phyloP scores from a whole-genome alignment of 192 early-diverging fungal genomes.

The Coemansia sp. region DNA sequence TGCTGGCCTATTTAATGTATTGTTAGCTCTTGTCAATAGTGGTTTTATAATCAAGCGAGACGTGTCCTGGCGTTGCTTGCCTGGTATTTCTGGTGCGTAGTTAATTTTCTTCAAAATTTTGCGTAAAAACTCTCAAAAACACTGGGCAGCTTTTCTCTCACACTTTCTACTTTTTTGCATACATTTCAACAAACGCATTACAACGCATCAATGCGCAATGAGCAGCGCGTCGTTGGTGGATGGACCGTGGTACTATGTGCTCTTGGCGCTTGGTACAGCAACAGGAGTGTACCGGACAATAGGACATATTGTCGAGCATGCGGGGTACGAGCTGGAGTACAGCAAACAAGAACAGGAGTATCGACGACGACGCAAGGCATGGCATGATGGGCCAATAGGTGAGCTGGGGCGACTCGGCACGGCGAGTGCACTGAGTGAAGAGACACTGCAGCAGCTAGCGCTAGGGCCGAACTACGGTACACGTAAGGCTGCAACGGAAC shows the following conservation, averaged over 20 bases:
- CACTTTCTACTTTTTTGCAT: background rate
- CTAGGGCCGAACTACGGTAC: constrained; percentile 14
- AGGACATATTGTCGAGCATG: constrained; percentile 30
- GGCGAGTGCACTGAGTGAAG: constrained; percentile 2
- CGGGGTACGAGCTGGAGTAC: constrained; percentile 24
- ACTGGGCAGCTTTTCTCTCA: background rate
- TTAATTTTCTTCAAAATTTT: background rate
- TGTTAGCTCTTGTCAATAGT: background rate
- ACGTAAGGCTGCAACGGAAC: constrained; percentile 24
- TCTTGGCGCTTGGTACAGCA: background rate
- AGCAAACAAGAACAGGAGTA: background rate
- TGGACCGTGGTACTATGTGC: background rate
- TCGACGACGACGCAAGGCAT: constrained; percentile 19
- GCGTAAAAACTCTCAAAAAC: background rate
- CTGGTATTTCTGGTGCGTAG: background rate
- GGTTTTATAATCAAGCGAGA: background rate
- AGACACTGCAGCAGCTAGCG: constrained; percentile 23
- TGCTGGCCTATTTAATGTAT: background rate
- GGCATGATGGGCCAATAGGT: constrained; percentile 12
- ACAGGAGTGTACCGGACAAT: background rate
- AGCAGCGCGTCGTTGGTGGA: background rate
- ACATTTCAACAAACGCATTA: background rate
- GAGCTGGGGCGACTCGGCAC: background rate
- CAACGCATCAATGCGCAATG: background rate
- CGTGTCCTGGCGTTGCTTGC: background rate